Evolutionary conservation across 139 green algal genomes (phyloP).

Genomic region (Ulvella scutata): DNA sequence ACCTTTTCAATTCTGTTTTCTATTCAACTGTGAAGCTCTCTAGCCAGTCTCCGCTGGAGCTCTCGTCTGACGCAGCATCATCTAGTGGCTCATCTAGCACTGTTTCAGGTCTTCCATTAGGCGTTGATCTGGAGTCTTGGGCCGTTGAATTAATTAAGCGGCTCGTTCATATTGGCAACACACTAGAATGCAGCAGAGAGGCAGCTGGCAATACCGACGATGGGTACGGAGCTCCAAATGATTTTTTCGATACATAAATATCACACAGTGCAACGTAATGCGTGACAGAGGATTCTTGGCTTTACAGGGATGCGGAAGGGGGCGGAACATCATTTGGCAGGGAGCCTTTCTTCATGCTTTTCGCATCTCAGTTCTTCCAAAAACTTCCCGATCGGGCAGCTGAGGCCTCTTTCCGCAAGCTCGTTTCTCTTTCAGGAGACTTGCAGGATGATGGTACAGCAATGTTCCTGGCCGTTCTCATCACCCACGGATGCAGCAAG

Average conservation of each 20-base stretch:
- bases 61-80: too few relatives aligned
- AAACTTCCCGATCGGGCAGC: not conserved
- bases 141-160: not conserved
- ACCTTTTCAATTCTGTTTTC: not conserved
- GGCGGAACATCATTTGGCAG: not conserved
- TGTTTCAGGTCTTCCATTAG: not conserved
- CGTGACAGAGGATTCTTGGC: not conserved
- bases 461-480: not conserved
- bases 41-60: too few relatives aligned
- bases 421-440: not conserved
- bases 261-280: not conserved
- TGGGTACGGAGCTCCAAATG: too few relatives aligned
- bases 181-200: not conserved
- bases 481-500: not conserved
- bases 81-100: too few relatives aligned
- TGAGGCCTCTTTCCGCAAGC: not conserved
- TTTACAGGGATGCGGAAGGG: not conserved
- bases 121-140: not conserved
- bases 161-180: not conserved
- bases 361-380: not conserved
- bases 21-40: not conserved
- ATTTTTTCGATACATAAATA: too few relatives aligned
- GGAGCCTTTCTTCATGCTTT: not conserved
- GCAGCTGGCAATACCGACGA: not conserved
- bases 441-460: not conserved